Evolutionary conservation across 345 rosid species (phyloP).

Genomic region (Turnera subulata): DNA sequence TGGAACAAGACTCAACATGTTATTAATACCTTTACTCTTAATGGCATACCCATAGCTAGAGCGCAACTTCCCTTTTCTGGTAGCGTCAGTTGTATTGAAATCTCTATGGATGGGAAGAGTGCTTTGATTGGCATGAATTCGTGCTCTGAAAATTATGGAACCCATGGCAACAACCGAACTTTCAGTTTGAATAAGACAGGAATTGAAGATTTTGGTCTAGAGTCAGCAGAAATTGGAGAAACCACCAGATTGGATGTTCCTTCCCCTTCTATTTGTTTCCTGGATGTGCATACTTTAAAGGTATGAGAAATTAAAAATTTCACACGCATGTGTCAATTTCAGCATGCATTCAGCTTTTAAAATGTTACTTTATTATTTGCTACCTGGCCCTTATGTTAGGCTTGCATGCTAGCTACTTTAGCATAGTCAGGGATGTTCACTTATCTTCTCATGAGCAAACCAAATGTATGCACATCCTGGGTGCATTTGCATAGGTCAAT

Average conservation of each 20-base stretch:
- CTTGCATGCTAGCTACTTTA: background rate
- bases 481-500: no score
- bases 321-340: no score
- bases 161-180: conserved; percentile 17
- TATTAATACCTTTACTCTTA: conserved; percentile 69
- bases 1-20: conserved; percentile 62
- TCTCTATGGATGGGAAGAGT: conserved; percentile 69
- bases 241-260: conserved; percentile 47
- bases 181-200: conserved; percentile 23
- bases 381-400: background rate
- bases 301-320: conserved; percentile 27
- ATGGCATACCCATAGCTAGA: conserved; percentile 59
- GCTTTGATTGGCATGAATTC: conserved; percentile 75
- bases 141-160: conserved; percentile 26
- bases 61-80: conserved; percentile 64
- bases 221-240: conserved; percentile 36
- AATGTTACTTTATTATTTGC: no score
- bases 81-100: conserved; percentile 74
- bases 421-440: background rate
- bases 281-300: conserved; percentile 72
- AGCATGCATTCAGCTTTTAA: no score
- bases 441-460: background rate
- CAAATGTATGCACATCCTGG: background rate
- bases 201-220: conserved; percentile 33
- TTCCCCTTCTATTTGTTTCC: conserved; percentile 76